phyloP scores from a whole-genome alignment of 2,329 filamentous ascomycete species.

The Metarhizium humberi region DNA sequence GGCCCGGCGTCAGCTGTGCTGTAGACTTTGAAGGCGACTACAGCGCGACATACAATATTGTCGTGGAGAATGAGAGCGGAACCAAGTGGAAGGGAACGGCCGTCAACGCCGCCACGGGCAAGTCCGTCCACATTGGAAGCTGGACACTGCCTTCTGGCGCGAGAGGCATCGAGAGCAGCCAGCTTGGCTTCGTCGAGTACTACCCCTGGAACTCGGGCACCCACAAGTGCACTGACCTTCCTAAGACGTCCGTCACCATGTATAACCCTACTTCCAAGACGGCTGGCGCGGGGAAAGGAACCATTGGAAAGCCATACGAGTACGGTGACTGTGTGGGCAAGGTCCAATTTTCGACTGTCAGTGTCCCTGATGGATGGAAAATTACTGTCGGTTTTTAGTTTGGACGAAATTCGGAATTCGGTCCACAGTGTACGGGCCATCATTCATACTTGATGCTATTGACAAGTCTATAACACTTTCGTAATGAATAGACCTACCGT shows the following conservation, averaged over 20 bases:
- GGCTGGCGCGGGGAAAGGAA: conserved; percentile 5
- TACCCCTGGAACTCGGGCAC: conserved; percentile 11
- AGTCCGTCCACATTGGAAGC: conserved; percentile 9
- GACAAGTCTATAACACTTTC: too few species aligned
- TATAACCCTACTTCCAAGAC: conserved; percentile 9
- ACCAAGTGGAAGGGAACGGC: conserved; percentile 14
- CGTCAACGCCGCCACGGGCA: conserved; percentile 8
- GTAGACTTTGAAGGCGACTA: too few species aligned
- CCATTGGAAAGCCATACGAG: conserved; percentile 9
- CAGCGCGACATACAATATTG: too few species aligned
- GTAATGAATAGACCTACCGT: too few species aligned
- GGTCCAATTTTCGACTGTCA: conserved; percentile 2
- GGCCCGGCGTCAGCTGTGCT: too few species aligned
- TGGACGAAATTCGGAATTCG: too few species aligned
- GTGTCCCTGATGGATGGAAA: conserved; percentile 1
- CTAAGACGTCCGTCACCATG: conserved; percentile 10
- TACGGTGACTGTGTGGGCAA: conserved; percentile 12
- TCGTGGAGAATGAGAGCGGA: not conserved
- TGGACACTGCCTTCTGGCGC: conserved; percentile 10
- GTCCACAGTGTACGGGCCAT: too few species aligned
- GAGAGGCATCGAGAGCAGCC: conserved; percentile 6
- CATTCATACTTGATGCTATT: too few species aligned
- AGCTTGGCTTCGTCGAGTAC: conserved; percentile 15
- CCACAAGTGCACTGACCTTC: conserved; percentile 10
- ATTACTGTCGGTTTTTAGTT: conserved; percentile 8